These are phyloP conservation scores for Nematodospora anomalae DNA, from an alignment of 1,139 yeast genomes.

Conservation along the genomic window DNA sequence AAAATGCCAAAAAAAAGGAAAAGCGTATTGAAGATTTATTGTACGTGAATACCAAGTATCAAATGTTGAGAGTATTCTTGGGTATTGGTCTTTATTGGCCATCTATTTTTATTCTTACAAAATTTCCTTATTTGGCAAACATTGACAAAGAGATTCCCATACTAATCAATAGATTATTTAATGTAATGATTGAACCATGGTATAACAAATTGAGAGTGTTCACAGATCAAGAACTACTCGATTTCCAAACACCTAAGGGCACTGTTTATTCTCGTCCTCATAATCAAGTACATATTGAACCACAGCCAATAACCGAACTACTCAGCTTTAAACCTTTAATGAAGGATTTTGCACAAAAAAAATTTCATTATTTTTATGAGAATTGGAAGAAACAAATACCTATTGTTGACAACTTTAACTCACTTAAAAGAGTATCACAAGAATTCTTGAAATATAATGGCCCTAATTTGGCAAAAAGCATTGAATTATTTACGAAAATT, in stretches of 20 bases:
- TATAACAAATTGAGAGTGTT: conserved; percentile 27
- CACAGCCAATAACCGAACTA: conserved; percentile 14
- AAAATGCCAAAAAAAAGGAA: conserved; percentile 16
- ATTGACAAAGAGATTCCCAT: conserved; percentile 53
- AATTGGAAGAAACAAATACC: conserved; percentile 52
- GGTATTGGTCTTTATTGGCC: conserved; percentile 67
- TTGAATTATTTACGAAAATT: conserved; percentile 54
- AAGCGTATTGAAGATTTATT: conserved; percentile 12
- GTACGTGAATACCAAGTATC: conserved; percentile 27
- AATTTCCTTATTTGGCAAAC: conserved; percentile 62
- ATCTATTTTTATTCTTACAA: conserved; percentile 56
- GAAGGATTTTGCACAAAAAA: conserved; percentile 29
- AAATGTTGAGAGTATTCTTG: conserved; percentile 55
- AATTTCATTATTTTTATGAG: conserved; percentile 49
- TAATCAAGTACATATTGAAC: conserved; percentile 31
- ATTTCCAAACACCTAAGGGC: conserved; percentile 24
- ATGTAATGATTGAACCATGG: conserved; percentile 52
- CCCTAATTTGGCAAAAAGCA: conserved; percentile 51
- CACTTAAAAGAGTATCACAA: conserved; percentile 47
- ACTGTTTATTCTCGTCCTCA: conserved; percentile 32
- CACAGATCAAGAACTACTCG: conserved; percentile 19
- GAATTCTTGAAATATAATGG: conserved; percentile 58
- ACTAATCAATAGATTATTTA: conserved; percentile 52
- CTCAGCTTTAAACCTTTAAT: conserved; percentile 35
- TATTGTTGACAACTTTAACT: conserved; percentile 35